A percentile compares a stretch with the other conserved stretches of the same genome.
Conservation (phyloP, 257 asterid species). For the Gynochthodes officinalis region DNA sequence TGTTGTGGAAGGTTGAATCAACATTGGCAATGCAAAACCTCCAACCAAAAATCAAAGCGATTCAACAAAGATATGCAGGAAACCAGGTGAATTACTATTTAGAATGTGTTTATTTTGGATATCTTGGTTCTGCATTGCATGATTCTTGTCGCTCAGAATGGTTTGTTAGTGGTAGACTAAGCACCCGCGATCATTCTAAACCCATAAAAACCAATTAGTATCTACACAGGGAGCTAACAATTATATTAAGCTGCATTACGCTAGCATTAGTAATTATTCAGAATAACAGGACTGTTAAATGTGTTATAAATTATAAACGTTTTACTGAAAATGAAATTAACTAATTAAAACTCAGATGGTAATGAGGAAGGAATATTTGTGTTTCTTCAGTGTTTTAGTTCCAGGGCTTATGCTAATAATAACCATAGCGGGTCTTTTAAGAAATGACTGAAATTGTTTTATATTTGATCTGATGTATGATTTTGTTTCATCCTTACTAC, state of each 20-base stretch:
- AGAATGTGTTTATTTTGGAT: not conserved
- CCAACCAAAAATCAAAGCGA: slow-evolving; percentile 97
- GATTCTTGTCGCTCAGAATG: not conserved
- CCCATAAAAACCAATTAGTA: not conserved
- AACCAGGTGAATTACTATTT: slow-evolving; percentile 61
- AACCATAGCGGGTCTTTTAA: not conserved
- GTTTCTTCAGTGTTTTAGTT: not conserved
- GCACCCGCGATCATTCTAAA: not conserved
- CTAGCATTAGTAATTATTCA: not conserved
- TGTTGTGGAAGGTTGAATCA: slow-evolving; percentile 74
- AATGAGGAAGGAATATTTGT: not conserved
- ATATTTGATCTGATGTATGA: not conserved
- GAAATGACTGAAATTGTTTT: not conserved
- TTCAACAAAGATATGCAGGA: slow-evolving; percentile 96
- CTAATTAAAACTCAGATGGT: not conserved
- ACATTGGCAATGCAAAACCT: slow-evolving; percentile 98
- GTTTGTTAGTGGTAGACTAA: not conserved
- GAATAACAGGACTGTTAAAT: not conserved
- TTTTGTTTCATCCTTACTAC: not conserved
- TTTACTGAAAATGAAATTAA: not conserved
- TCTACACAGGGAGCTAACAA: too few species aligned
- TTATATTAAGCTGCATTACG: not conserved
- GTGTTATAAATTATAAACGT: not conserved
- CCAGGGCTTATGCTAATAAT: not conserved
- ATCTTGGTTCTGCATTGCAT: not conserved